A percentile compares a stretch with the other conserved stretches of the same genome.
These are phyloP conservation scores for Pseudocercospora cruenta DNA, from an alignment of 2,329 filamentous ascomycete genomes.

Conservation along the genomic window DNA sequence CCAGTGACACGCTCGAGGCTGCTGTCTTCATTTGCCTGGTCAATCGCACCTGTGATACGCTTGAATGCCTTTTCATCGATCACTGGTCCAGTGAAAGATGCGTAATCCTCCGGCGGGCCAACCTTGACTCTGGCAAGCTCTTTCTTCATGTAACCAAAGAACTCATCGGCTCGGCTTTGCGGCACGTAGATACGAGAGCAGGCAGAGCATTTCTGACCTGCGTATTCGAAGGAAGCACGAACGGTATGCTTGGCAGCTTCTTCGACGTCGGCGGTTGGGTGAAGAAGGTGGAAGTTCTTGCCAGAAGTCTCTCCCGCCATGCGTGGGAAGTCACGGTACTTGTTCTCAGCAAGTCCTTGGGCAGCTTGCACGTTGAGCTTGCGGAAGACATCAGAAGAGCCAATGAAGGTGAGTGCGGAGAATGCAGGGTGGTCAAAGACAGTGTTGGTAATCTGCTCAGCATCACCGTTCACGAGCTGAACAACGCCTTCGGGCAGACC, in stretches of 20 bases:
- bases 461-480: slow-evolving; percentile 87
- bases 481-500: slow-evolving; percentile 85
- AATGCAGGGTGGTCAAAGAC: slow-evolving; percentile 78
- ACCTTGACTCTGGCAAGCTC: slow-evolving; percentile 71
- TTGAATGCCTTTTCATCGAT: slow-evolving; percentile 81
- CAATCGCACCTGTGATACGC: slow-evolving; percentile 74
- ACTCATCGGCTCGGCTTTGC: slow-evolving; percentile 70
- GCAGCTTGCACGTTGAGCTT: slow-evolving; percentile 84
- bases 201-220: slow-evolving; percentile 87
- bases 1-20: slow-evolving; percentile 73
- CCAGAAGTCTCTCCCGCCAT: slow-evolving; percentile 88
- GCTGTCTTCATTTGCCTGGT: slow-evolving; percentile 71
- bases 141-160: slow-evolving; percentile 65
- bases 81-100: slow-evolving; percentile 82
- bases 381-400: slow-evolving; percentile 87
- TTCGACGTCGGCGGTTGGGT: slow-evolving; percentile 72
- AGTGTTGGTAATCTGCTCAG: slow-evolving; percentile 76
- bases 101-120: slow-evolving; percentile 69
- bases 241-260: slow-evolving; percentile 81
- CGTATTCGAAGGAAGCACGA: slow-evolving; percentile 84
- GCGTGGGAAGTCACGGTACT: slow-evolving; percentile 80
- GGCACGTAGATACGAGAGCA: slow-evolving; percentile 79
- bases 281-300: slow-evolving; percentile 88
- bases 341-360: slow-evolving; percentile 74
- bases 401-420: slow-evolving; percentile 87